Conservation (phyloP, 1,284 basidiomycete species). For the Rhizoctonia solani region DNA sequence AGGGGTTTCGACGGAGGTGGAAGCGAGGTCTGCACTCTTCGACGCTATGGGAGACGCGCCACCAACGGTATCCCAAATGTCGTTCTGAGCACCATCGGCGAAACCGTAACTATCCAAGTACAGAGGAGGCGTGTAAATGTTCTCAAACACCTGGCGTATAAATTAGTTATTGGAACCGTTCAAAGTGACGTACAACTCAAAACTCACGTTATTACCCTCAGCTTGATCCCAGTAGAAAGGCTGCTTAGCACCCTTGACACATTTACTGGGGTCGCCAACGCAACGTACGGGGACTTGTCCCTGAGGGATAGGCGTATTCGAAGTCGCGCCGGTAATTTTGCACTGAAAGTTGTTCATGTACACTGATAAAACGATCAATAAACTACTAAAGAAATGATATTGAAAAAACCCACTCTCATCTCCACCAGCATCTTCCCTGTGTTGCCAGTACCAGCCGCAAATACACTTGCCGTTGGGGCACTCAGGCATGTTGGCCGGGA, state of each 20-base stretch:
- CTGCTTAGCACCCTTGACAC: conserved; percentile 43
- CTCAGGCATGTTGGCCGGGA: conserved; percentile 66
- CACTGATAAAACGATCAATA: conserved; percentile 22
- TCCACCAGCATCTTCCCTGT: conserved; percentile 4
- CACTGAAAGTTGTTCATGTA: conserved; percentile 79
- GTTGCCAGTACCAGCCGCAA: conserved; percentile 70
- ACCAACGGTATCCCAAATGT: conserved; percentile 44
- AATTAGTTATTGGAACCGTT: not conserved
- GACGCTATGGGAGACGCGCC: not conserved
- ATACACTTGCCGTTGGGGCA: conserved; percentile 68
- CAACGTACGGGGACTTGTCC: conserved; percentile 47
- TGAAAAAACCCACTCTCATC: conserved; percentile 45
- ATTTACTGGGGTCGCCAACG: conserved; percentile 40
- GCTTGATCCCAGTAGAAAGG: conserved; percentile 39
- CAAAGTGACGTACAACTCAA: not conserved
- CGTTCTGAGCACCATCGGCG: conserved; percentile 49
- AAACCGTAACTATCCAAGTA: conserved; percentile 49
- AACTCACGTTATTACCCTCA: conserved; percentile 35
- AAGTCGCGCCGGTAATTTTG: conserved; percentile 58
- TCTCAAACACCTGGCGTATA: not conserved
- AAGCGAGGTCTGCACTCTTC: not conserved
- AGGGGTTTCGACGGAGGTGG: too few species aligned
- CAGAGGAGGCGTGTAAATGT: conserved; percentile 36
- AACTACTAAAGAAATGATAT: not conserved
- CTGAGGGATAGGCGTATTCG: conserved; percentile 55